Base-by-base conservation (phyloP, 176 grass and related monocot genomes). In the Bolboschoenus planiculmis region DNA sequence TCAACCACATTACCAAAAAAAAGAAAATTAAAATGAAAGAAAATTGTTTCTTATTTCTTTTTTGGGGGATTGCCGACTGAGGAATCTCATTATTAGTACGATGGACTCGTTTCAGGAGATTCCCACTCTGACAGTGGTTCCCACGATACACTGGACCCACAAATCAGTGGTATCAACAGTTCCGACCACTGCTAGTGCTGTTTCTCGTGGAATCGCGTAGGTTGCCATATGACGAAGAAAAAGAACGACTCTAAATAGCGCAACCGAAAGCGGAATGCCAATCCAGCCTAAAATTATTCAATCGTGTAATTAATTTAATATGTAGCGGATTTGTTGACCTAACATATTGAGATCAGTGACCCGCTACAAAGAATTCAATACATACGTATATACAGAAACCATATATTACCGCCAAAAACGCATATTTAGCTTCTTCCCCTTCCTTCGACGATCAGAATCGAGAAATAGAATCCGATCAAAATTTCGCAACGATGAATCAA, bases 391-490 rank as follows among this genome's bases (percentile, higher is more conserved):
- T 20, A 36, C 33, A 80, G 78, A 80, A 80, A 60, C 7, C 10
- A 36, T 60, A 35, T 3, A 36, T 80, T 80, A 35, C 16, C 78
- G 78, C 50, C 56, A 80, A 80, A 40, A 61, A 11, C 78, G 60
- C 56, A 55, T 39, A 79, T 55, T 79, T 56, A 56, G 54, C 27
- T 80, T n/a, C 27, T 59, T 35, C 8, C 27, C 24, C 30, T 18
- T 33, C 30, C 34, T 61, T 11, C 78, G 40, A 18, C 55, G 35
- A 37, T 80, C 30, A 80, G 8, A 27, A 1, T 16, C 43, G 51
- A 58, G 54, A 35, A 80, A 34, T 60, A 24, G 51, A 35, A 60
- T 40, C 34, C 78, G 78, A 80, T 78, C 78, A 39, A 36, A 56
- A 60, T 40, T 42, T 26, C 50, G 54, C 56, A 40, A 33, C 35